Evolutionary conservation across 352 stramenopile genomes (phyloP).

Genomic region (Pythium dissimile): DNA sequence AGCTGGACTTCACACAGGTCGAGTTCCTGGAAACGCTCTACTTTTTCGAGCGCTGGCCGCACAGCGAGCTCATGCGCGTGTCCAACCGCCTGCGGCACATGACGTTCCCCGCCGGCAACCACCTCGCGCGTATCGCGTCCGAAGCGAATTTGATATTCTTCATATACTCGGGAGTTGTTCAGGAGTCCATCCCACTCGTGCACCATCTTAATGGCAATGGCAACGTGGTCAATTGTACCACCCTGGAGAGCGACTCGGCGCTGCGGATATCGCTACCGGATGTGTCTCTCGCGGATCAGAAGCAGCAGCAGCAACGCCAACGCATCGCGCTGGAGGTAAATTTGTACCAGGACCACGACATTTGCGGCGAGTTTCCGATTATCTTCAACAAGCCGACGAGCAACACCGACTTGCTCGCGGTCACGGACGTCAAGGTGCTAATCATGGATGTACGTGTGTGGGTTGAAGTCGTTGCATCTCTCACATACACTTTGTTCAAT

Average conservation of each 20-base stretch:
- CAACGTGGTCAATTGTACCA: conserved; percentile 44
- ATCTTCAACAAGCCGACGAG: conserved; percentile 56
- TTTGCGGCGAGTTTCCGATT: conserved; percentile 68
- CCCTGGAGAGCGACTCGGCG: conserved; percentile 33
- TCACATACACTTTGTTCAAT: neutral
- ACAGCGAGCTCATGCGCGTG: conserved; percentile 64
- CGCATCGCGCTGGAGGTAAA: conserved; percentile 67
- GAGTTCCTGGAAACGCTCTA: conserved; percentile 81
- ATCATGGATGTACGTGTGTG: conserved; percentile 64
- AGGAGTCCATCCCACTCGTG: conserved; percentile 70
- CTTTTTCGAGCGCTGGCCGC: conserved; percentile 75
- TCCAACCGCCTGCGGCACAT: conserved; percentile 66
- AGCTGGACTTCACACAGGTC: conserved; percentile 79
- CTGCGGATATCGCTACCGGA: conserved; percentile 29
- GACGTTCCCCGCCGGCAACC: conserved; percentile 59
- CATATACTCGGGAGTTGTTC: conserved; percentile 73
- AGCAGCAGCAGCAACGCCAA: conserved; percentile 35
- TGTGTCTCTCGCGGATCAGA: conserved; percentile 5
- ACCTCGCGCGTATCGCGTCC: conserved; percentile 61
- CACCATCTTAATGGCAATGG: conserved; percentile 67
- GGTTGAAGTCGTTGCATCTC: too few relatives aligned
- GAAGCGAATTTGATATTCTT: conserved; percentile 77
- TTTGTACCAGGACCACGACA: conserved; percentile 78
- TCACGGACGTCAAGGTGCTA: conserved; percentile 78
- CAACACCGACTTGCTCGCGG: conserved; percentile 64